These are phyloP conservation scores for Sporopachydermia lactativora DNA, from an alignment of 805 yeast genomes.

Conservation along the genomic window DNA sequence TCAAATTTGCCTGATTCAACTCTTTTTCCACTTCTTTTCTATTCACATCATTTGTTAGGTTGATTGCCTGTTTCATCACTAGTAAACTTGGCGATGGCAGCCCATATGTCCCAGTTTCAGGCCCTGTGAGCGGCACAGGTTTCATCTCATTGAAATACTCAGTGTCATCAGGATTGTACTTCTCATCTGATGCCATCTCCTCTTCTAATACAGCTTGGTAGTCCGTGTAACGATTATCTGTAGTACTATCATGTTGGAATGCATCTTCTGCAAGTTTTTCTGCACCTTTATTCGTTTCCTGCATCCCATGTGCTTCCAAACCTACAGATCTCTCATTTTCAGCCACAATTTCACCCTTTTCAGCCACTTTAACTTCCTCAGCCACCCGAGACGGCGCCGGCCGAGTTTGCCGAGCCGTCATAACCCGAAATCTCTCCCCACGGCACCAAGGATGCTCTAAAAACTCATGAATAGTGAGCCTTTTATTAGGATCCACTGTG, in stretches of 20 bases:
- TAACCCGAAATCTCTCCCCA: background rate
- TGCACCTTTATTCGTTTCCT: no score
- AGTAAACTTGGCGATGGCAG: background rate
- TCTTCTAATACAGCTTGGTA: background rate
- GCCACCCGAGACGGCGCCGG: no score
- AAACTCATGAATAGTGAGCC: conserved; percentile 57
- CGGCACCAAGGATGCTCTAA: conserved; percentile 57
- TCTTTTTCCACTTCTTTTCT: background rate
- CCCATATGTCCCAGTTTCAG: background rate
- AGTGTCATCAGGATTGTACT: background rate
- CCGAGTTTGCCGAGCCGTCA: background rate
- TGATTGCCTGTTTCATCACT: background rate
- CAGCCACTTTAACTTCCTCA: background rate
- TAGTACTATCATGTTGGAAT: background rate
- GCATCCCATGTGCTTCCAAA: background rate
- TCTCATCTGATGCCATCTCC: background rate
- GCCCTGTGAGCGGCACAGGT: background rate
- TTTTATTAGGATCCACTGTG: conserved; percentile 51
- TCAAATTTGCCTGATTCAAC: background rate
- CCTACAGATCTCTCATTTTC: background rate
- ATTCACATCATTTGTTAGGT: background rate
- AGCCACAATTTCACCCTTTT: background rate
- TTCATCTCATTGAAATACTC: background rate
- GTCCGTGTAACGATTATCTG: background rate
- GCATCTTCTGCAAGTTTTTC: no score